Conservation (phyloP, 257 asterid genomes). For the Henckelia pumila region DNA sequence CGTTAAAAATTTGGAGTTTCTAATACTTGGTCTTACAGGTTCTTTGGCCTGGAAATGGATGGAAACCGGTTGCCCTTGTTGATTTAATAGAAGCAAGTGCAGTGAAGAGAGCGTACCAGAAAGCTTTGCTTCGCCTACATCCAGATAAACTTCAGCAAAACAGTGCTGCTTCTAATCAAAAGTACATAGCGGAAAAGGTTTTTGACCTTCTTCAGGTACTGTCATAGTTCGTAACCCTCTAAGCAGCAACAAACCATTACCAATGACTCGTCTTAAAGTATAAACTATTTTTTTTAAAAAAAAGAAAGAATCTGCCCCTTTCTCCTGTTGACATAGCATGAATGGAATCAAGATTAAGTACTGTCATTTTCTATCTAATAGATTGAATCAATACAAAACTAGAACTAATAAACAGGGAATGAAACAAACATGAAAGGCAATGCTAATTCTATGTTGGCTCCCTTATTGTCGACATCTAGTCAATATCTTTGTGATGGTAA, state of each 20-base stretch:
- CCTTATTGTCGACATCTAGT: too few relatives aligned
- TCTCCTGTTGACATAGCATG: neutral
- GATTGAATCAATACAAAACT: neutral
- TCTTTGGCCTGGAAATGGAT: slow-evolving; percentile 84
- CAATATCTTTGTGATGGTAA: neutral
- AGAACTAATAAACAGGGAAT: neutral
- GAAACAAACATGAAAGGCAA: neutral
- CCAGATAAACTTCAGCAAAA: slow-evolving; percentile 98
- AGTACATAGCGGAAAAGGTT: slow-evolving; percentile 77
- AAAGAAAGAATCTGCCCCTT: neutral
- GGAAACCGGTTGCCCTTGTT: slow-evolving; percentile 89
- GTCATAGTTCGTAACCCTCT: neutral
- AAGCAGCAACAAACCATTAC: neutral
- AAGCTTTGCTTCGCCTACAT: slow-evolving; percentile 79
- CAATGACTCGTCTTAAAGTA: neutral
- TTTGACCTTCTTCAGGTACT: slow-evolving; percentile 90
- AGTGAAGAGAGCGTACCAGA: slow-evolving; percentile 83
- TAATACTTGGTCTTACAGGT: slow-evolving; percentile 41
- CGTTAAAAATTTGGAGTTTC: neutral
- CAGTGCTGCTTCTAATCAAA: slow-evolving; percentile 71
- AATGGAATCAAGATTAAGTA: neutral
- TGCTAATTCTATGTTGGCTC: too few relatives aligned
- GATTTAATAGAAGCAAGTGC: slow-evolving; percentile 75
- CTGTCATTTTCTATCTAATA: neutral
- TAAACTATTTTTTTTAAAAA: too few relatives aligned